Base-by-base conservation (phyloP, 495 filamentous ascomycete genomes). In the Bryoglossum gracile region DNA sequence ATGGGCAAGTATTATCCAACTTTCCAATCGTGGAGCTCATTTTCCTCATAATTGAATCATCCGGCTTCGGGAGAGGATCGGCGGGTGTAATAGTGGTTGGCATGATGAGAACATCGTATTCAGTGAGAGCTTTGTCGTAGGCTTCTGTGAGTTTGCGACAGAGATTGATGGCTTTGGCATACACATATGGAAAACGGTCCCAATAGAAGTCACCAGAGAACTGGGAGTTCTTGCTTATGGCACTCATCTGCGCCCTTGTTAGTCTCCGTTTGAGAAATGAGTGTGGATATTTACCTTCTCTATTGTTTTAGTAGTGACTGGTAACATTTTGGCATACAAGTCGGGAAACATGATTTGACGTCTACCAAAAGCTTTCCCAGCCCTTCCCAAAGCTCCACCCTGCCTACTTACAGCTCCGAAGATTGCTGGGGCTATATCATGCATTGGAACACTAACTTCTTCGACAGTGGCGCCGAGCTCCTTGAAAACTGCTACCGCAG, bases 1-100 rank as follows among this genome's bases (percentile, higher is more conserved):
- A 80, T 16, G 68, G 61, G 19, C 68, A 70, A 14, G 75, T 79
- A 45, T 79, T 78, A 24, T 62, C 67, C 1, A 71, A 75, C 22
- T 74, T 54, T 0, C 74, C 74, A 46, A 70, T 68, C 19, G 64
- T 71, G 5, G 61, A 64, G 21, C 55, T 65, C 21, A 62, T 53
- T 41, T 60, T 63, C 28, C 65, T 64, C 1, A 57, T 62, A 48
- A 62, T 58, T 9, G 70, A 70, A n/a, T 72, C 62, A 4, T 60
- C 69, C 2, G 68, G 64, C 6, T 62, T 53, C 1, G 51, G 45
- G 14, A 49, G 34, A 0, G 60, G 64, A 52, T 72, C 53, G 56
- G 34, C 64, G 62, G 4, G 71, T 62, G 18, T 72, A 58, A 46
- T 65, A 55, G 5, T 68, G 65, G 11, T 70, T 10, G 70, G 71